Base-by-base conservation (phyloP, 805 yeast species). In the Saccharomycopsis oosterbeekiorum region DNA sequence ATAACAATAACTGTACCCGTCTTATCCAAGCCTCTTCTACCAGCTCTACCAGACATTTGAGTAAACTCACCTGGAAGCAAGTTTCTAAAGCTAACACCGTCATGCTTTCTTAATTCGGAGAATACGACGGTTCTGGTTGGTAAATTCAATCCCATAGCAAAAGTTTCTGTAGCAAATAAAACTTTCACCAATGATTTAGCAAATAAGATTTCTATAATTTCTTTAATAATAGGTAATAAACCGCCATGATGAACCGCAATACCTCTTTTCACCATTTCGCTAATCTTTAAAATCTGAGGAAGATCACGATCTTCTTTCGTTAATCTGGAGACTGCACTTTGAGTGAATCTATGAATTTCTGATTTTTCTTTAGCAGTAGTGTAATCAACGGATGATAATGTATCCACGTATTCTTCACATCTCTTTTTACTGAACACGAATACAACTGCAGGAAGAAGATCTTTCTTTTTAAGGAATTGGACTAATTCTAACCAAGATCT, bases 31-130 rank as follows among this genome's bases (percentile, higher is more conserved):
- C 99, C 99, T 77, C 99, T 84, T 75, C 99, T 84, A 63, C 99
- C 99, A 0, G 99, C 99, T 73, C 99, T 82, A 55, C 99, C 99
- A 0, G 97, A 92, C 99, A 94, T 94, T 74, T 93, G 99, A 0
- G 98, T 94, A 71, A 93, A 94, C 71, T 94, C 99, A 60, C 99
- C 99, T 0, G 99, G 97, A 10, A 86, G 79, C 63, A 94, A 77
- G 69, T 86, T 82, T 73, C 99, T 80, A 73, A 89, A 84, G 0
- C 82, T 81, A 37, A 84, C 80, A 55, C 98, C 98, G 70, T 94
- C 99, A 71, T 93, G 97, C 70, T 94, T 94, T 66, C 93, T 77
- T 57, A 87, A 75, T 56, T 87, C 89, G 64, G 90, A 82, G 71
- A 94, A 94, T 0, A 93, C 92, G 41, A 94, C 99, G 0, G 99